Percentiles rank a stretch among this genome's conserved stretches.
Evolutionary conservation across 2,329 filamentous ascomycete species (phyloP).

Genomic region (Diaporthe citrichinensis): DNA sequence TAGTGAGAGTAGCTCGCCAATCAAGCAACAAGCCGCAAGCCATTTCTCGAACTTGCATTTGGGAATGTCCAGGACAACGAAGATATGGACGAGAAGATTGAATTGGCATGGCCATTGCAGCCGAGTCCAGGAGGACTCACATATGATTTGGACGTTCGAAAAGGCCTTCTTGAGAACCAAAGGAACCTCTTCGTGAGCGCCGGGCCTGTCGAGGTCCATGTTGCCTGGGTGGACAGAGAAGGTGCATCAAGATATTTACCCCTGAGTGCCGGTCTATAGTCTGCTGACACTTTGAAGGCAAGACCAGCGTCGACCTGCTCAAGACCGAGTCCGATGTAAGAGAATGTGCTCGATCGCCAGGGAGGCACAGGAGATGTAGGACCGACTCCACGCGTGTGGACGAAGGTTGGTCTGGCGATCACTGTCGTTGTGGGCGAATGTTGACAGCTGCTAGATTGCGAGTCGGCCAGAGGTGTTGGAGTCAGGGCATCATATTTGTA

Average conservation of each 20-base stretch:
- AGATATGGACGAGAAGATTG: background rate
- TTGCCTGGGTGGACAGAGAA: slow-evolving; percentile 1
- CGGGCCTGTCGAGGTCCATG: background rate
- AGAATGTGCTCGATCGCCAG: background rate
- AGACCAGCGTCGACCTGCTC: background rate
- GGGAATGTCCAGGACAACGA: background rate
- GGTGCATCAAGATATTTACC: background rate
- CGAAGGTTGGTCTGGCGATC: background rate
- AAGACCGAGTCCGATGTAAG: background rate
- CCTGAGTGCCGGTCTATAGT: background rate
- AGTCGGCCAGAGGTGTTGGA: background rate
- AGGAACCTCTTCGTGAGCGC: background rate
- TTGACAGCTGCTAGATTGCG: background rate
- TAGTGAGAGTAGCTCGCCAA: background rate
- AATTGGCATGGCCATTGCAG: background rate
- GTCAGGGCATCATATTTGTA: background rate
- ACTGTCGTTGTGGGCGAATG: background rate
- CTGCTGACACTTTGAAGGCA: background rate
- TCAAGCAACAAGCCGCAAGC: background rate
- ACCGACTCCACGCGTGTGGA: background rate
- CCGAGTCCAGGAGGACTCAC: background rate
- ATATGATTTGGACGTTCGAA: background rate
- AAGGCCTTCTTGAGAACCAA: background rate
- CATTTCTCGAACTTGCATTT: background rate
- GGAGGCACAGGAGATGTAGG: background rate